Evolutionary conservation across 768 basidiomycete species (phyloP), one percentile per base, ranked within the genome.

Genomic region (Megacollybia marginata): DNA sequence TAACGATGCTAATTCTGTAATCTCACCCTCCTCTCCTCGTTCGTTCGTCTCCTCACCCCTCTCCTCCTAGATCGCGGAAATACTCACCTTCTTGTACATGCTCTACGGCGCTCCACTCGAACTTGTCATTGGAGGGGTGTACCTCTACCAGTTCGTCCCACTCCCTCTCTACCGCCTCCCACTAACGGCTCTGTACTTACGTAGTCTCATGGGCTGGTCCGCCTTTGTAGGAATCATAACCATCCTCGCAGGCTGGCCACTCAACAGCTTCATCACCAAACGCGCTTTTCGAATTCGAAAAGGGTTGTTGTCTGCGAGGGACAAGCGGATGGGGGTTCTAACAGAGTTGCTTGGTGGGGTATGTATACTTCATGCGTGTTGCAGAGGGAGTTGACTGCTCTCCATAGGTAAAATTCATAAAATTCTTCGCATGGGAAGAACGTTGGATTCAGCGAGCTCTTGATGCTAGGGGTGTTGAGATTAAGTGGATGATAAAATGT

Each of bases 391-490:
- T n/a, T 28, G 6, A 28, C 23, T 3, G 23, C 3, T 13, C 8
- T 18, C 38, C 4, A 18, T 40, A 40, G 38, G 38, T 40, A 50
- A 86, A 85, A 64, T 85, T 88, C 59, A 83, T 87, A 70, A 88
- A 90, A 63, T 88, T 90, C 71, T 89, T 90, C 53, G 87, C 87
- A 1, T 90, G 88, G 76, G 85, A 88, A 55, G 75, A 82, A 36
- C 75, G 78, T 11, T 91, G 89, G 89, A 84, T 87, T 40, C 65
- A 75, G 19, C 73, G 80, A 10, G 80, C 74, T 0, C 59, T 82
- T 49, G 80, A 83, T 38, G 78, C 86, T 2, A 72, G 91, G 52
- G 74, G 74, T 36, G 66, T 67, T 12, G 92, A 94, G 68, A 73
- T 93, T 65, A 66, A 73, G 50, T 89, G 88, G 84, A 74, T 91